phyloP scores from a whole-genome alignment of 2,329 filamentous ascomycete species.

The Arthroderma uncinatum region DNA sequence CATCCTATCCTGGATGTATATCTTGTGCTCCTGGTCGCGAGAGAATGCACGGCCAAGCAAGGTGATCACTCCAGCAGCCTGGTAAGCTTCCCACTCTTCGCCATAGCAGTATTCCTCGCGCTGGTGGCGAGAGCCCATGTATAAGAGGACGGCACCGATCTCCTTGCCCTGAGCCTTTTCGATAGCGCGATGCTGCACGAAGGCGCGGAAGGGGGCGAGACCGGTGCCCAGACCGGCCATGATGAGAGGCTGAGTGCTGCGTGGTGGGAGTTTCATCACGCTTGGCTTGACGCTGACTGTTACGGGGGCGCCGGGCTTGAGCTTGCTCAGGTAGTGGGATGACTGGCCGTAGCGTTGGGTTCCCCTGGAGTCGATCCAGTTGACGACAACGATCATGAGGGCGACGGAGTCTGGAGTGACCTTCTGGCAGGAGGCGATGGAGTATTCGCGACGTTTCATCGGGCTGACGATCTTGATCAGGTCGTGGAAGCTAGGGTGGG shows the following conservation, averaged over 20 bases:
- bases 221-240: slow-evolving; percentile 99
- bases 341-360: slow-evolving; percentile 87
- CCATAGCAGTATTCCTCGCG: slow-evolving; percentile 98
- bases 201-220: slow-evolving; percentile 96
- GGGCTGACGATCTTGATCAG: slow-evolving; percentile 77
- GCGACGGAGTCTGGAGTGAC: slow-evolving; percentile 82
- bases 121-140: slow-evolving; percentile 94
- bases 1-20: slow-evolving; percentile 99
- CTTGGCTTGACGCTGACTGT: slow-evolving; percentile 95
- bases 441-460: slow-evolving; percentile 95
- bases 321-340: slow-evolving; percentile 71
- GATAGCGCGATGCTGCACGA: slow-evolving; percentile 95
- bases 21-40: slow-evolving; percentile 93
- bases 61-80: slow-evolving; percentile 89
- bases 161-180: slow-evolving; percentile 96
- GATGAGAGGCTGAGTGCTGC: slow-evolving; percentile 84
- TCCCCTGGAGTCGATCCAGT: slow-evolving; percentile 82
- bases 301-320: slow-evolving; percentile 66
- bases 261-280: slow-evolving; percentile 93
- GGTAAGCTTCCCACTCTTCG: slow-evolving; percentile 98
- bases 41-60: slow-evolving; percentile 89
- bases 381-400: slow-evolving; percentile 93
- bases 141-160: slow-evolving; percentile 84
- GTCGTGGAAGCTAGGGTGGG: slow-evolving; percentile 78
- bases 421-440: slow-evolving; percentile 94